phyloP scores from a whole-genome alignment of 1,284 basidiomycete species.

The Meira nashicola region DNA sequence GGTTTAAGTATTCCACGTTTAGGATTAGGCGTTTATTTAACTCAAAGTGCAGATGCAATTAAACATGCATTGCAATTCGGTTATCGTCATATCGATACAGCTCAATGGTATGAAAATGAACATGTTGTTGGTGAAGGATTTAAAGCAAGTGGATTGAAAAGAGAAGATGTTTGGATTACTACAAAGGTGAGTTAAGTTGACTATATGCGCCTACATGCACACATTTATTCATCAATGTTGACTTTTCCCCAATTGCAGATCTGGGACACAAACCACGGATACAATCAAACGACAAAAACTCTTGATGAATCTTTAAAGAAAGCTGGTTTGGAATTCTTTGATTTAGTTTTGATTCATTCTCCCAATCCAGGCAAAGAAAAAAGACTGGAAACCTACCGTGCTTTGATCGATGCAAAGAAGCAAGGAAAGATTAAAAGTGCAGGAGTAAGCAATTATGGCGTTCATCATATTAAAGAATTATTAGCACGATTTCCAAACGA shows the following conservation, averaged over 20 bases:
- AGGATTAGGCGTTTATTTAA: slow-evolving; percentile 14
- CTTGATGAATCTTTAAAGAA: slow-evolving; percentile 18
- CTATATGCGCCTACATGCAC: too few relatives aligned
- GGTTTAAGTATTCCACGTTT: slow-evolving; percentile 13
- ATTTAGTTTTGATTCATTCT: slow-evolving; percentile 45
- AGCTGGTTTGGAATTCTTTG: slow-evolving; percentile 31
- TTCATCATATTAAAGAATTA: slow-evolving; percentile 25
- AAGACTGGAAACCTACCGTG: slow-evolving; percentile 36
- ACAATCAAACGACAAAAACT: slow-evolving; percentile 19
- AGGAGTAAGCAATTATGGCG: slow-evolving; percentile 34
- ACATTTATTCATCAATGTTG: too few relatives aligned
- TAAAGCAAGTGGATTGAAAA: slow-evolving; percentile 56
- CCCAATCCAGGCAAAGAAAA: slow-evolving; percentile 36
- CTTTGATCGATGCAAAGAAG: slow-evolving; percentile 29
- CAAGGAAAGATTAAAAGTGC: slow-evolving; percentile 23
- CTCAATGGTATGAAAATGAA: slow-evolving; percentile 72
- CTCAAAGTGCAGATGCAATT: slow-evolving; percentile 2
- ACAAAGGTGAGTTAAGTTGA: slow-evolving; percentile 27
- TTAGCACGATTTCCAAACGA: slow-evolving; percentile 46
- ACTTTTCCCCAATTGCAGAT: background rate
- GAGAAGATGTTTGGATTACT: slow-evolving; percentile 63
- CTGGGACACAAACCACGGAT: slow-evolving; percentile 21
- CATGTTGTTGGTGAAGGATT: slow-evolving; percentile 61
- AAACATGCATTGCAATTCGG: background rate
- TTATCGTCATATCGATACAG: slow-evolving; percentile 46